These are phyloP conservation scores for Paraglomus brasilianum DNA, from an alignment of 192 early-diverging fungal species.

Conservation along the genomic window DNA sequence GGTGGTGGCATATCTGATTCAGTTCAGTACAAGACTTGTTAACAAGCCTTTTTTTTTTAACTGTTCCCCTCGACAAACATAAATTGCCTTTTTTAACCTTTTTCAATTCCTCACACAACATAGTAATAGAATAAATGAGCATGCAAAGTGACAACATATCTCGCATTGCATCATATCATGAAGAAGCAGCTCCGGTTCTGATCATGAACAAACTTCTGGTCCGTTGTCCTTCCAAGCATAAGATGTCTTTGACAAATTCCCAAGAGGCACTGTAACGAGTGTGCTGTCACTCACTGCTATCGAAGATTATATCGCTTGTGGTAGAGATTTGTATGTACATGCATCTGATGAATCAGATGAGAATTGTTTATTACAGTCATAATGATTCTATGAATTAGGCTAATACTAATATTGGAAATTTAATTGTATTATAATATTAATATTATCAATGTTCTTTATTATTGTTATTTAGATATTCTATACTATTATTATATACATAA, in stretches of 20 bases:
- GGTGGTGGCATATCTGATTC: too few species aligned
- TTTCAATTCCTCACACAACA: not conserved
- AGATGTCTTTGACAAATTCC: conserved; percentile 34
- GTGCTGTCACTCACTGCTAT: conserved; percentile 48
- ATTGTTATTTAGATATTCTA: too few species aligned
- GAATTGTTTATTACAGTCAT: too few species aligned
- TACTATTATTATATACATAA: too few species aligned
- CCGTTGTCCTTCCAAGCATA: not conserved
- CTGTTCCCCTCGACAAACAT: too few species aligned
- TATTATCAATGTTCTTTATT: too few species aligned
- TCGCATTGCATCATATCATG: conserved; percentile 2
- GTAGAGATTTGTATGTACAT: not conserved
- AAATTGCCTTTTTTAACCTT: too few species aligned
- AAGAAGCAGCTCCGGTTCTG: conserved; percentile 23
- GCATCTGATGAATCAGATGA: not conserved
- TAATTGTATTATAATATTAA: too few species aligned
- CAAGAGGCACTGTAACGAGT: conserved; percentile 20
- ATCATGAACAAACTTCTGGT: conserved; percentile 10
- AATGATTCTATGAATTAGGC: too few species aligned
- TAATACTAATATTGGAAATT: too few species aligned
- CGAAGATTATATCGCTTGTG: conserved; percentile 50
- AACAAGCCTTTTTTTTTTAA: too few species aligned
- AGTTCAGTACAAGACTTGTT: too few species aligned
- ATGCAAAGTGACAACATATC: not conserved
- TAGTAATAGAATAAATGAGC: not conserved